Base-by-base conservation (phyloP, 116 monocot species). In the Cymodocea nodosa region DNA sequence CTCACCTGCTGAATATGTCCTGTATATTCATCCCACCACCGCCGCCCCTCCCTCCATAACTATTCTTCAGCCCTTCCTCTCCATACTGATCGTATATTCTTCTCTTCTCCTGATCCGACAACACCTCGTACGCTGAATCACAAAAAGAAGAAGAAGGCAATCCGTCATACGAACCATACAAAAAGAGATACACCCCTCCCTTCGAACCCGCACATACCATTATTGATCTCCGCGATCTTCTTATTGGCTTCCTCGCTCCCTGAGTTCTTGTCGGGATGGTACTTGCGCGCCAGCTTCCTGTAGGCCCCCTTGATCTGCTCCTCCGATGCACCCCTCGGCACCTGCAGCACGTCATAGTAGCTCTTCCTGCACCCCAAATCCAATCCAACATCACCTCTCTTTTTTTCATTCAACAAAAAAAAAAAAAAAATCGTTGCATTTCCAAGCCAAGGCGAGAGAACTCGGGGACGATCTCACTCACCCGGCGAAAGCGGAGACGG, bases 241-340 rank as follows among this genome's bases (percentile, higher is more conserved):
- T 89, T 86, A 69, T 83, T 92, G 11, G 99, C 92, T 74, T 92
- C 99, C 64, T 92, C 99, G 65, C 92, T 92, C 23, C 89, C 89
- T 49, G 80, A 83, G 66, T 99, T 99, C 81, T 92, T 92, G 57
- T 99, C 99, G 37, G 99, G 99, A 58, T 99, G 99, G 67, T 99
- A 92, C 80, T 92, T 89, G 67, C 89, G 68, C 15, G 99, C 99
- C 53, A 99, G 87, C 85, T 99, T 99, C 74, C 99, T 75, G 64
- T 99, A 99, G 0, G 92, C 80, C 65, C 93, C 73, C 81, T 99
- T 99, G 78, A 99, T 92, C 87, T 99, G 93, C 51, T 92, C 93
- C 25, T 99, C 99, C 5, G 93, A 78, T 11, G 99, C 93, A 19
- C 89, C 85, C 66, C 73, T 80, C 16, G 99, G 65, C 6, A 99